Base-by-base conservation (phyloP, 345 rosid genomes). In the Ceriops tagal region DNA sequence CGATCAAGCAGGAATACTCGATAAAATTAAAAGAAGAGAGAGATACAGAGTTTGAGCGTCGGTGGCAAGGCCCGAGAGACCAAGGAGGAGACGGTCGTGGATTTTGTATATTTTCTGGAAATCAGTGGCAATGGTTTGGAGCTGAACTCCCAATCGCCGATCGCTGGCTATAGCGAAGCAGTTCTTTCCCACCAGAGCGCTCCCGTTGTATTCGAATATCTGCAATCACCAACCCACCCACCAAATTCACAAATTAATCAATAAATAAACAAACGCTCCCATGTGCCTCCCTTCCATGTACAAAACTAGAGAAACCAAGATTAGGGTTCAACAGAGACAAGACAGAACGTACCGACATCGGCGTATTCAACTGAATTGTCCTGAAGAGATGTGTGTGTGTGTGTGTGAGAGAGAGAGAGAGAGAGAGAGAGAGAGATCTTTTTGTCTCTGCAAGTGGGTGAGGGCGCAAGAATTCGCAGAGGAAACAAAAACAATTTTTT, bases 111-210 rank as follows among this genome's bases (percentile, higher is more conserved):
- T 92, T 68, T 90, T 81, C 81, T 95, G 89, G 73, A 95, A 92
- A 79, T 95, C 98, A 1, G 99, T 95, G 60, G 99, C 97, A 77
- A 95, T 79, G 5, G 98, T 95, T 72, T 92, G 98, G 71, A 92
- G 92, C 87, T 92, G 97, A 19, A 95, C 93, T 6, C 99, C 98
- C 15, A 92, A 87, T 15, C 98, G 77, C 10, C 99, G 88, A 68
- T 92, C 99, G 77, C 96, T 95, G 58, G 97, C 99, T 63, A 95
- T 92, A 56, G 99, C 99, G 81, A 92, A 95, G 64, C 99, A 95
- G 80, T 95, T 92, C 88, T 92, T 95, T 6, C 99, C 99, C 21
- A 95, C 84, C n/a, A 92, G 84, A 47, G 98, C 98, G 67, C 99
- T 95, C 62, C 99, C 99, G 84, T 95, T 95, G 83, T 95, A 95